phyloP scores from a whole-genome alignment of 2,329 filamentous ascomycete genomes.

The Pseudocercospora ulei region DNA sequence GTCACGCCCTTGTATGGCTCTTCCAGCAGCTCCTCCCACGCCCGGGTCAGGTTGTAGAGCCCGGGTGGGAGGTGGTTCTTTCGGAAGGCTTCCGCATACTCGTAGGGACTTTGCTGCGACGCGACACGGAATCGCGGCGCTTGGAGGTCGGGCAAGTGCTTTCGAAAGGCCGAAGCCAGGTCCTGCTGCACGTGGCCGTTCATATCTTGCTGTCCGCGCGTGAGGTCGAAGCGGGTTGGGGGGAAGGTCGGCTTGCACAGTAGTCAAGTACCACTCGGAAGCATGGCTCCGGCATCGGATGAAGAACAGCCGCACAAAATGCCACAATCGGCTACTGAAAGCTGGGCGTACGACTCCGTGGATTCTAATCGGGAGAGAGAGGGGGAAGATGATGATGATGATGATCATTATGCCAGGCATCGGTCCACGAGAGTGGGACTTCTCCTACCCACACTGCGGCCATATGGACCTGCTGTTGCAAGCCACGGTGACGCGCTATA shows the following conservation, averaged over 20 bases:
- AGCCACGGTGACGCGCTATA: too few species aligned
- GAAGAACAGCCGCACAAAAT: too few species aligned
- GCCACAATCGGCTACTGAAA: too few species aligned
- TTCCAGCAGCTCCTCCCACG: slow-evolving; percentile 31
- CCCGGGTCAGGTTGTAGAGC: slow-evolving; percentile 23
- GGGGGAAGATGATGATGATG: too few species aligned
- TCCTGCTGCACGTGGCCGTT: slow-evolving; percentile 16
- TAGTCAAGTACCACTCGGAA: too few species aligned
- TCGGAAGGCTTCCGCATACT: slow-evolving; percentile 43
- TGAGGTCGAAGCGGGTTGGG: slow-evolving; percentile 10
- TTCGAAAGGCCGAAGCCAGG: slow-evolving; percentile 40
- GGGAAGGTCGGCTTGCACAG: slow-evolving; percentile 1
- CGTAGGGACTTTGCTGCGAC: slow-evolving; percentile 51
- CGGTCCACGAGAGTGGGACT: too few species aligned
- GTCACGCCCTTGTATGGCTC: slow-evolving; percentile 65
- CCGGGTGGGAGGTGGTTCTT: slow-evolving; percentile 26
- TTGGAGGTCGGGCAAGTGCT: slow-evolving; percentile 52
- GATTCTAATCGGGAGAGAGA: too few species aligned
- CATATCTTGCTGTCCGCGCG: slow-evolving; percentile 3
- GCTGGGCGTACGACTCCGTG: too few species aligned
- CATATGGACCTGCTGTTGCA: too few species aligned
- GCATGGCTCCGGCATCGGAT: too few species aligned
- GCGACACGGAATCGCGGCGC: slow-evolving; percentile 53
- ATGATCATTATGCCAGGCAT: too few species aligned
- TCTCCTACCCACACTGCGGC: too few species aligned